Evolutionary conservation across 1,284 basidiomycete species (phyloP), one percentile per base, ranked within the genome.

Genomic region (Kalmanozyma brasiliensis): DNA sequence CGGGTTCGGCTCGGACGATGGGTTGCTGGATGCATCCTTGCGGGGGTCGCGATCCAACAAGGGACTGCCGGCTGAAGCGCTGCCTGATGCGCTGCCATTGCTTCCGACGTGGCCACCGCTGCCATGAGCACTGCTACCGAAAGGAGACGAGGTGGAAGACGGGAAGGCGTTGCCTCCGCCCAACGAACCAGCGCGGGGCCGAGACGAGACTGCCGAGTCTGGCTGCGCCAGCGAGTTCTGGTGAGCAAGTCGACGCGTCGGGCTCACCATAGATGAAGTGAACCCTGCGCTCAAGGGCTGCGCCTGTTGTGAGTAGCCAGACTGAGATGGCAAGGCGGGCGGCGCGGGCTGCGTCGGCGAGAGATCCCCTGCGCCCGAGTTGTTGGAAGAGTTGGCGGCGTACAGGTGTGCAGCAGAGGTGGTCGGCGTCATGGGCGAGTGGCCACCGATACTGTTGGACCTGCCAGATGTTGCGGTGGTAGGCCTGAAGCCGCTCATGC

Each of bases 401-500:
- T 63, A 43, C 13, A 49, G 26, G 8, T 64, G 56, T 6, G 57
- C 41, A 34, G 51, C 52, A 2, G 60, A 49, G 17, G 52, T 42
- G 23, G 66, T 60, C 2, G 61, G 67, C 1, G 67, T 70, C 52
- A 60, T 65, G 35, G 67, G 67, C 33, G 52, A 52, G 23, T 41
- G 45, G 20, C 35, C 49, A 38, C 62, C 36, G 19, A 56, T 35
- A 33, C 60, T 59, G 26, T 63, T 51, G 11, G 59, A 55, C 17
- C 49, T 46, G 34, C 24, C 33, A 4, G 48, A 43, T 8, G 40
- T 49, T 30, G 56, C 38, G 11, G 59, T 61, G 10, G 67, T 44
- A 10, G 68, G 68, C 38, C 66, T 71, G 63, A 71, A 71, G 11
- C 63, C 68, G 32, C 60, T 64, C 55, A 63, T 53, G 11, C 56